Evolutionary conservation across 345 rosid genomes (phyloP).

Genomic region (Melastoma malabathricum): DNA sequence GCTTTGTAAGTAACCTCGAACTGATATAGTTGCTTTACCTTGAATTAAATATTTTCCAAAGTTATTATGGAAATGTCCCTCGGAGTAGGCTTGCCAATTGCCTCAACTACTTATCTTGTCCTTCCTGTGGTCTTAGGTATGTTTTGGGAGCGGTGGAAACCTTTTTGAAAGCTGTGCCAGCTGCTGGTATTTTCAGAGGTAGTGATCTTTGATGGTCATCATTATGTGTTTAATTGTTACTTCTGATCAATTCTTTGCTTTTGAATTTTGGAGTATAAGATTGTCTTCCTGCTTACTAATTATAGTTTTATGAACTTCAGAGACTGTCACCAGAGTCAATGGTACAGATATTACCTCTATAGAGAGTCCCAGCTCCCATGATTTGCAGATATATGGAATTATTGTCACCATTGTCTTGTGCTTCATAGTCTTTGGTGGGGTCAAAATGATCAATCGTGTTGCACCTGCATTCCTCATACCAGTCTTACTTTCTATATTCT

Average conservation of each 20-base stretch:
- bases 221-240: too few relatives aligned
- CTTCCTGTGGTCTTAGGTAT: slow-evolving; percentile 38
- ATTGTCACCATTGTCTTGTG: slow-evolving; percentile 76
- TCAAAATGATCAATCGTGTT: slow-evolving; percentile 96
- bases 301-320: slow-evolving; percentile 16
- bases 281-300: too few relatives aligned
- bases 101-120: neutral
- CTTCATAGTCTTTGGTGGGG: slow-evolving; percentile 98
- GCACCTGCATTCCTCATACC: slow-evolving; percentile 98
- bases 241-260: too few relatives aligned
- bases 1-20: slow-evolving; percentile 58
- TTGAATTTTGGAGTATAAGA: too few relatives aligned
- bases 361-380: slow-evolving; percentile 74
- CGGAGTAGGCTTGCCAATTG: neutral
- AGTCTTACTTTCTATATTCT: slow-evolving; percentile 69
- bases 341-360: slow-evolving; percentile 46
- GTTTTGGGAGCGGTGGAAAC: slow-evolving; percentile 99
- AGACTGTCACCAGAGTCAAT: slow-evolving; percentile 58
- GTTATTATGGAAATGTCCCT: neutral
- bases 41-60: too few relatives aligned
- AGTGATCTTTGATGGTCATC: slow-evolving; percentile 12
- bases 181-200: slow-evolving; percentile 96
- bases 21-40: too few relatives aligned
- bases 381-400: slow-evolving; percentile 90
- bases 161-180: slow-evolving; percentile 88